Base-by-base conservation (phyloP, 2,329 filamentous ascomycete genomes). In the Phaeoacremonium minimum region DNA sequence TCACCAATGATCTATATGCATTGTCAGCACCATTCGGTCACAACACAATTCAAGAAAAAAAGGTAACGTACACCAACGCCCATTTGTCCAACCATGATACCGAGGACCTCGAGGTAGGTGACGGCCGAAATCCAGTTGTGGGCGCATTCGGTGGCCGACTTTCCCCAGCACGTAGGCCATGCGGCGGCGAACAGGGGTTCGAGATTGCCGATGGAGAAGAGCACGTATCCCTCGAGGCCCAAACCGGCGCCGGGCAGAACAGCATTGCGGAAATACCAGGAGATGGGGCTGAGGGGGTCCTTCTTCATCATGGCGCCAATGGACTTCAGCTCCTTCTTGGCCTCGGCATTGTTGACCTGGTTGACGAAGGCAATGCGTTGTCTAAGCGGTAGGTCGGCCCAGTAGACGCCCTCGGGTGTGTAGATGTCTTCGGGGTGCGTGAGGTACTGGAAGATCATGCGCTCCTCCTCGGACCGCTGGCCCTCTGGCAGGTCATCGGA, bases 121-220 rank as follows among this genome's bases (percentile, higher is more conserved):
- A 97, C 81, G 29, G 87, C 78, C 43, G 84, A 76, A 22, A 91
- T 66, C 91, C 91, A 96, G 47, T 87, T 85, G 48, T 76, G 61
- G 55, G 78, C 77, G 68, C 91, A 97, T 18, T 77, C 80, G 4
- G 70, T 60, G 42, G 74, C 61, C 0, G 55, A 57, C 16, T 69
- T 67, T 11, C 69, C 71, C 91, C 91, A 97, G 69, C 91, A 97
- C 4, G 66, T 50, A 1, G 80, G 77, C 75, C 91, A 97, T 6
- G 80, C 78, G 20, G 77, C 73, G 43, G 78, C 63, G 56, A 95
- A 91, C 9, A 97, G 73, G 5, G 90, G 86, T 55, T 85, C 80
- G 46, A 97, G 70, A 62, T 95, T 96, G 40, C 91, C 91, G 49
- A 97, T 96, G 45, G 90, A 96, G 73, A 97, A 97, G 15, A 97